phyloP scores from a whole-genome alignment of 352 stramenopile species.

The Pythium grandisporangium region DNA sequence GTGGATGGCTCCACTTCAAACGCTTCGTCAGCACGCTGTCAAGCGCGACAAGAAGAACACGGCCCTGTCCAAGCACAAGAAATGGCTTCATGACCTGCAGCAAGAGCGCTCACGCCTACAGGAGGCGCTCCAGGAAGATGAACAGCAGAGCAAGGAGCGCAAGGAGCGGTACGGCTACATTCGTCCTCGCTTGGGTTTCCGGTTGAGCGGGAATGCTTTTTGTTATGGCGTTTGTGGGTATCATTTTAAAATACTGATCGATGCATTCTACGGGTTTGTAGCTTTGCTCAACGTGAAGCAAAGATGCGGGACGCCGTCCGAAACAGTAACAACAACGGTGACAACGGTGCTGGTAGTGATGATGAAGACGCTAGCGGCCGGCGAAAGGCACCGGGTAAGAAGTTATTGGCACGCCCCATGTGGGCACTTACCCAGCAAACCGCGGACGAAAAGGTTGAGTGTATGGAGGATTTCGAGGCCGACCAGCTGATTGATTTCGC shows the following conservation, averaged over 20 bases:
- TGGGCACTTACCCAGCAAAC: conserved; percentile 89
- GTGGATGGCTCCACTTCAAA: too few relatives aligned
- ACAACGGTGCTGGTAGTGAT: conserved; percentile 8
- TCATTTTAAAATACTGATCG: too few relatives aligned
- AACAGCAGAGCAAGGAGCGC: conserved; percentile 51
- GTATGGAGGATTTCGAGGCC: conserved; percentile 71
- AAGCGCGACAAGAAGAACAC: conserved; percentile 89
- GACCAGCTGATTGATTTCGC: conserved; percentile 92
- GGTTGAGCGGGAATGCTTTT: background rate
- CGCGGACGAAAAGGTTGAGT: conserved; percentile 66
- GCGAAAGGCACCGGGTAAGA: too few relatives aligned
- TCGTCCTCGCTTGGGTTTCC: background rate
- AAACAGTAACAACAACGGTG: conserved; percentile 16
- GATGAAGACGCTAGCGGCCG: conserved; percentile 3
- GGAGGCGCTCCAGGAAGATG: conserved; percentile 66
- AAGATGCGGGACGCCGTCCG: conserved; percentile 63
- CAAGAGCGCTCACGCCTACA: conserved; percentile 83
- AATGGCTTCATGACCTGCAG: conserved; percentile 91
- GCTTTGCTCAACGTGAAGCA: conserved; percentile 66
- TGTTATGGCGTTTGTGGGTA: too few relatives aligned
- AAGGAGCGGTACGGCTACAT: conserved; percentile 31
- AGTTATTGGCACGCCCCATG: conserved; percentile 56
- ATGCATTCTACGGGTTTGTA: conserved; percentile 7
- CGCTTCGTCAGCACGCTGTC: conserved; percentile 69
- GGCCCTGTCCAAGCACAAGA: conserved; percentile 89